Base-by-base conservation (phyloP, 345 rosid species). In the Murraya koenigii region DNA sequence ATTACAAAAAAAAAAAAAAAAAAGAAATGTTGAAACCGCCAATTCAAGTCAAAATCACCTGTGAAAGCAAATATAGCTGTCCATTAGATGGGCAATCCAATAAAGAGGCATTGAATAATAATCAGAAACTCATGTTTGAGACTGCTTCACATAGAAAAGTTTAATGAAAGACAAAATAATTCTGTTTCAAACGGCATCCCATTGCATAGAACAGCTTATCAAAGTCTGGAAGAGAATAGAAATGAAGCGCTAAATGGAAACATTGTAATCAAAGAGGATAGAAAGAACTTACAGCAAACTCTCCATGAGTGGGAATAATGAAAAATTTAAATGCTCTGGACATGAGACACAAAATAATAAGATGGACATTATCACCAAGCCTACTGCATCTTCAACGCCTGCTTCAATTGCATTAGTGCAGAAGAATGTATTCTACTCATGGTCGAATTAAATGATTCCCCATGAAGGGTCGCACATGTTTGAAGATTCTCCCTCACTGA, bases 371-470 rank as follows among this genome's bases (percentile, higher is more conserved):
- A 35, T 28, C 38, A 32, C 36, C 30, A 30, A 14, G 47, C 61
- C 86, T 90, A 92, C 4, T 87, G 87, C 86, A 96, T 89, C 89
- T 94, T 94, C 84, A 94, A 84, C 25, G 95, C 99, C 84, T 92
- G 92, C 85, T 96, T 94, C 86, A 96, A 82, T 85, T 94, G 98
- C 60, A 93, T 84, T 62, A 94, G 82, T 71, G 98, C 88, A 4
- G 99, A 78, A 30, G 98, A 91, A 83, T 94, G 97, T 88, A 96
- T 94, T 80, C 94, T 87, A 81, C 86, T 65, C 25, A 94, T 89
- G 71, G 91, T 87, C 33, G 92, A 81, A 83, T 92, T 89, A 58
- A 96, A 96, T 33, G 95, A 86, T 75, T 96, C 97, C 36, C 97
- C 98, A 71, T 96, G 99, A 77, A 96, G 87, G 54, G 89, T 75